Base-by-base conservation (phyloP, 495 filamentous ascomycete genomes). In the Podospora australis region DNA sequence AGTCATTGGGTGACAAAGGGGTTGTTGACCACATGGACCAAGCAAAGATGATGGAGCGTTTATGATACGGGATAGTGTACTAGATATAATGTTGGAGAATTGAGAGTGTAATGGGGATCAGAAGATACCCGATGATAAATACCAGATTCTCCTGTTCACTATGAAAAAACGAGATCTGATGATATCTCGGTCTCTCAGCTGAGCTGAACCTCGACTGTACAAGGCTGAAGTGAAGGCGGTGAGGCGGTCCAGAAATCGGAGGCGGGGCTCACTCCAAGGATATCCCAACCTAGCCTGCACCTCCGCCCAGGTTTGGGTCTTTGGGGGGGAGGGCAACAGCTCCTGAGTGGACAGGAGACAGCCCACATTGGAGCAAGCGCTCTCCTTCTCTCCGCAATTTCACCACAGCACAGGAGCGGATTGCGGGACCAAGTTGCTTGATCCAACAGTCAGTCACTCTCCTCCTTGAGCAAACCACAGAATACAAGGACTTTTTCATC, bases 301-400 rank as follows among this genome's bases (percentile, higher is more conserved):
- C 22, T 43, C 22, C 22, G 14, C 14, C 40, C 40, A 21, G 40
- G 22, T 21, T 43, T 29, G 24, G 40, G 40, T 23, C 40, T 28
- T 43, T 21, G 22, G 13, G 22, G n/a, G n/a, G n/a, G n/a, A n/a
- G n/a, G n/a, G n/a, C n/a, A n/a, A n/a, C n/a, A 16, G 17, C 17
- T 36, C 34, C 13, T n/a, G 34, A 16, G 13, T 36, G 34, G 34
- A 36, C 40, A 14, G 20, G 40, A 25, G 23, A 13, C 13, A 26
- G 40, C 40, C 20, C 20, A 43, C 22, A 21, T 20, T 11, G 11
- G 14, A 11, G 23, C 17, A 20, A 23, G 22, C 40, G 20, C 40
- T 24, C 40, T n/a, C n/a, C n/a, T n/a, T n/a, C n/a, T 14, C n/a
- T 16, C n/a, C n/a, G 40, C 23, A 43, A 43, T 43, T 43, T 43